Base-by-base conservation (phyloP, 768 basidiomycete genomes). In the Amanita pseudoporphyria region DNA sequence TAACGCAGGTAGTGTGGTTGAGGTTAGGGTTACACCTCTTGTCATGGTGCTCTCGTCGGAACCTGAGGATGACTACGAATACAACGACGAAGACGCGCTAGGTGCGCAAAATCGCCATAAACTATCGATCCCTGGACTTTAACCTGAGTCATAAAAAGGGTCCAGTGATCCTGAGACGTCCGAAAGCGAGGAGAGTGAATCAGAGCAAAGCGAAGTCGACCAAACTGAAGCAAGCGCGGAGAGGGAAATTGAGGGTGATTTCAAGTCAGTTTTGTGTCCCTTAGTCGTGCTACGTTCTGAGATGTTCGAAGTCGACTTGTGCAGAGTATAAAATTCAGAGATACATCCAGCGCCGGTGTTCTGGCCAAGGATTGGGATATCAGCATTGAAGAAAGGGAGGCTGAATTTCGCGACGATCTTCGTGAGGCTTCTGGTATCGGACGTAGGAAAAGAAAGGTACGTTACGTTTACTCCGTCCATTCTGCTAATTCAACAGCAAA, bases 381-480 rank as follows among this genome's bases (percentile, higher is more conserved):
- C 32, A 75, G 70, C 47, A 75, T 84, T 38, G 78, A 82, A 57
- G 81, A 87, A 47, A 71, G 72, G 50, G 79, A 86, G 10, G 75
- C 75, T 0, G 77, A 82, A 54, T 85, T 89, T 58, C 78, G 76
- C 12, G 82, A 88, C 50, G 85, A 88, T 57, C 66, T 90, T 45
- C 75, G 84, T 13, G 77, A 71, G 37, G 86, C 85, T 5, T 84
- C 85, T 7, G 87, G 87, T 5, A 75, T 90, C 28, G 86, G 87
- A 12, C 68, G 70, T 14, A 71, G 69, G 55, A 64, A 71, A 52
- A 73, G 69, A 61, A 75, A 72, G 69, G 76, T 76, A 26, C 24
- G n/a, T 12, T 22, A 9, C 30, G 14, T 18, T 5, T 47, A n/a
- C 33, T 26, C 28, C n/a, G 22, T 45, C 45, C 9, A 14, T 4